Base-by-base conservation (phyloP, 106 monocot species). In the Chionographis japonica region DNA sequence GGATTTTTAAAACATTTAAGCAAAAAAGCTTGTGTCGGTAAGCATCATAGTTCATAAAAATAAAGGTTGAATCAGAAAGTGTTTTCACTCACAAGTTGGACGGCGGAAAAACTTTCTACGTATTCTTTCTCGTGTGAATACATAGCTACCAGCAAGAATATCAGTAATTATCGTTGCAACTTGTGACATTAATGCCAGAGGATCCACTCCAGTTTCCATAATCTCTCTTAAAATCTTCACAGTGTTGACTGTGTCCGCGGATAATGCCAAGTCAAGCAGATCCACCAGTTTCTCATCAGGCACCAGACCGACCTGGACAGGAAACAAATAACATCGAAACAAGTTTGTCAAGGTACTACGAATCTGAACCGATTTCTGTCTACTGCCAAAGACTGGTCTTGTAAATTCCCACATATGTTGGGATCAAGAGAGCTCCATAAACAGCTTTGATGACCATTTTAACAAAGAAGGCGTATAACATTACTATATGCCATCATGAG, bases 161-260 rank as follows among this genome's bases (percentile, higher is more conserved):
- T 97, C 97, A 72, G 97, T 97, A 46, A 97, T 97, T 69, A 92
- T 50, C 41, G 97, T 87, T 53, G 97, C 97, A 69, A 97, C 80
- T 65, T 97, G 97, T 49, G 97, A 89, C 87, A 97, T 87, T 62
- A 97, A 70, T 69, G 89, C 86, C 60, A 89, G 43, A 58, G 97
- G 97, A 42, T 97, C 97, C 18, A 85, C 84, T 53, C 92, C 97
- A 67, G 89, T 67, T 70, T 97, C 92, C 69, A 79, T 89, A 27
- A 97, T 85, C 50, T 87, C 97, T 77, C 92, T 82, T 67, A 97
- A 73, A 14, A 66, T 78, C 77, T 92, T 97, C 59, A 97, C 86
- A 43, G 97, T 97, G 58, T 92, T 92, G n/a, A 83, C 85, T 57
- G 97, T 92, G 64, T 92, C 89, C 54, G 89, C 97, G 13, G 89